A percentile compares a stretch with the other conserved stretches of the same genome.
These are phyloP conservation scores for Mortierella sp. DNA, from an alignment of 371 early-diverging fungal species.

Conservation along the genomic window DNA sequence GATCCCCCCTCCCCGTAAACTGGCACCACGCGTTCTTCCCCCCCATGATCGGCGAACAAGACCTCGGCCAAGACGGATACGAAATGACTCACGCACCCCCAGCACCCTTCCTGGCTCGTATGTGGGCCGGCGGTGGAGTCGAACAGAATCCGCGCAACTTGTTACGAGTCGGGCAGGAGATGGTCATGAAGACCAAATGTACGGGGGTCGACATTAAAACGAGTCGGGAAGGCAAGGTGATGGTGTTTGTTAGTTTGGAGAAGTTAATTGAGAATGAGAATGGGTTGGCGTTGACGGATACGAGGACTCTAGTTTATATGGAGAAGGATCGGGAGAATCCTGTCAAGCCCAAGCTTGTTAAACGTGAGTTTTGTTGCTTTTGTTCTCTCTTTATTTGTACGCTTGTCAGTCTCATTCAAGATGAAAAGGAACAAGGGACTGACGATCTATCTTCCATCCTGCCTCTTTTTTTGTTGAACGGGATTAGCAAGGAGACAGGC, in stretches of 20 bases:
- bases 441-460: not conserved
- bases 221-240: constrained; percentile 68
- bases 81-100: constrained; percentile 83
- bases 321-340: constrained; percentile 49
- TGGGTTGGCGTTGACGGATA: constrained; percentile 80
- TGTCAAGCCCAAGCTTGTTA: constrained; percentile 45
- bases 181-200: constrained; percentile 67
- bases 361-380: constrained; percentile 31
- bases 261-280: constrained; percentile 72
- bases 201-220: constrained; percentile 66
- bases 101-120: constrained; percentile 77
- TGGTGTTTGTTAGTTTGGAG: constrained; percentile 77
- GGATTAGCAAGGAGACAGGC: constrained; percentile 63
- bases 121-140: constrained; percentile 90
- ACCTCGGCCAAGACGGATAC: constrained; percentile 86
- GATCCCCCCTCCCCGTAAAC: constrained; percentile 74
- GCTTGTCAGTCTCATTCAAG: not conserved
- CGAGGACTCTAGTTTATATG: constrained; percentile 80
- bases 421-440: not conserved
- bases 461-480: not conserved
- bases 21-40: constrained; percentile 88
- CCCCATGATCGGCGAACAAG: constrained; percentile 71
- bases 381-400: not conserved
- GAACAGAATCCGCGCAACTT: constrained; percentile 70
- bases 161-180: constrained; percentile 73